These are phyloP conservation scores for Anthracocystis walkeri DNA, from an alignment of 1,284 basidiomycete species.

Conservation along the genomic window DNA sequence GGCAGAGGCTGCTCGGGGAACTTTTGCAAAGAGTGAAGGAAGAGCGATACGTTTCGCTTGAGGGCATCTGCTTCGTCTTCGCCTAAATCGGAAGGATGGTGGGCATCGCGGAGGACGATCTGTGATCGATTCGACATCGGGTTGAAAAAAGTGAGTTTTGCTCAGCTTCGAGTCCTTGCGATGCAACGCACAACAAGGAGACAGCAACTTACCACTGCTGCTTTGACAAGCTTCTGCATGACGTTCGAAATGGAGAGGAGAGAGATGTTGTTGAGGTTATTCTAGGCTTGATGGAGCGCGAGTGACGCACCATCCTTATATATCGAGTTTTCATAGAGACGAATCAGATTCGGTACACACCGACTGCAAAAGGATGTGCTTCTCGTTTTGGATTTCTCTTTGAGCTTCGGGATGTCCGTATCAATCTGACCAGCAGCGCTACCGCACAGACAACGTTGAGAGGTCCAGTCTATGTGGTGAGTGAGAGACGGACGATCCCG, in stretches of 20 bases:
- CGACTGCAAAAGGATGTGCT: not conserved
- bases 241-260: no score
- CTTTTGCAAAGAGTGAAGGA: conserved; percentile 19
- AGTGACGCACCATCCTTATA: not conserved
- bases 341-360: not conserved
- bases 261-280: no score
- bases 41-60: conserved; percentile 14
- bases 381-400: not conserved
- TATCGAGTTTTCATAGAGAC: not conserved
- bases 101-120: conserved; percentile 14
- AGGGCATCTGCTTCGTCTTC: not conserved
- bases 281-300: not conserved
- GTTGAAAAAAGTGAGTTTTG: not conserved
- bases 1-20: conserved; percentile 19
- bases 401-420: not conserved
- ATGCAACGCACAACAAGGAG: not conserved
- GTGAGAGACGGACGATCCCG: no score
- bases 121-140: not conserved
- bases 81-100: no score
- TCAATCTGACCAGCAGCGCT: not conserved
- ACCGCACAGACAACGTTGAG: no score
- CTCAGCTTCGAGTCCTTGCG: not conserved
- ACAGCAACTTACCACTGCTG: conserved; percentile 25
- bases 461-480: not conserved
- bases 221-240: conserved; percentile 28